These are phyloP conservation scores for Arthrinium phaeospermum DNA, from an alignment of 2,329 filamentous ascomycete species.

Conservation along the genomic window DNA sequence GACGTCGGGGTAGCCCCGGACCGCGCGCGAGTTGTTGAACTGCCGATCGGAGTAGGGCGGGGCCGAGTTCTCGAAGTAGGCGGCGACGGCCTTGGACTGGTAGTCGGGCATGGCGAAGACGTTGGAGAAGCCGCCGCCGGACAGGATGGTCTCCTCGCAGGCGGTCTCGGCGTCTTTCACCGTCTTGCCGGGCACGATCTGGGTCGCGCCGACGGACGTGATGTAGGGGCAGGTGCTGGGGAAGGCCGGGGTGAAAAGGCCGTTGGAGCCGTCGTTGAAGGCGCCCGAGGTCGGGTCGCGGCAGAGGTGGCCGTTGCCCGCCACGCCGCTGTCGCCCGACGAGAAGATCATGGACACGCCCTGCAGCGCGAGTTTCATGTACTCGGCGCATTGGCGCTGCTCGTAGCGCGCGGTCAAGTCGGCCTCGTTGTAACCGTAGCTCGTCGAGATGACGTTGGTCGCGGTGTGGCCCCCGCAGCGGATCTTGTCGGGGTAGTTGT, in stretches of 20 bases:
- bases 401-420: constrained; percentile 55
- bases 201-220: constrained; percentile 58
- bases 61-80: constrained; percentile 47
- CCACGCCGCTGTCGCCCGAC: constrained; percentile 56
- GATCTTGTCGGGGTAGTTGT: constrained; percentile 36
- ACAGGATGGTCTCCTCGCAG: constrained; percentile 52
- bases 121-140: constrained; percentile 56
- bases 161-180: constrained; percentile 49
- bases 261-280: constrained; percentile 38
- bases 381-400: constrained; percentile 59
- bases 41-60: constrained; percentile 48
- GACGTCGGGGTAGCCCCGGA: constrained; percentile 56
- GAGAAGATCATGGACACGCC: constrained; percentile 47
- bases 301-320: constrained; percentile 44
- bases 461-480: constrained; percentile 36
- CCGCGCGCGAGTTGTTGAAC: constrained; percentile 52
- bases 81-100: constrained; percentile 47
- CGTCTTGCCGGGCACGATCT: constrained; percentile 46
- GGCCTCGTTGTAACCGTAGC: constrained; percentile 59
- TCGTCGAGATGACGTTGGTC: constrained; percentile 60
- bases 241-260: constrained; percentile 53
- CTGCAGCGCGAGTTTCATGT: constrained; percentile 61
- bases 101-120: constrained; percentile 54
- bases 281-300: constrained; percentile 39
- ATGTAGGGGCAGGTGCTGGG: constrained; percentile 55